phyloP scores from a whole-genome alignment of 108 stramenopile species.

The Nannochloropsis granulata region DNA sequence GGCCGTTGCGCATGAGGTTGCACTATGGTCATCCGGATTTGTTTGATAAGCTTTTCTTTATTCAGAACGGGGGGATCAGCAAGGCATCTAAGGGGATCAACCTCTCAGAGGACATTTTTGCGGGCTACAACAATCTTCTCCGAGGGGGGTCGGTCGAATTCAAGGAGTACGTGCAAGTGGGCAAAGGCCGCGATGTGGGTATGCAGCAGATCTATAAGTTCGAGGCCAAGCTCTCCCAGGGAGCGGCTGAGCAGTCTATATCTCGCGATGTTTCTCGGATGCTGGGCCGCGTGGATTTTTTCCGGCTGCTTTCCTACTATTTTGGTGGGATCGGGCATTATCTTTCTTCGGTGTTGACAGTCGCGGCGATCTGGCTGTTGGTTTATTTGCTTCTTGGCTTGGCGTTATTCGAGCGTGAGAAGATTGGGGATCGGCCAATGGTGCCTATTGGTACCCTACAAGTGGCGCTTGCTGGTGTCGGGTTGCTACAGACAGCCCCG shows the following conservation, averaged over 20 bases:
- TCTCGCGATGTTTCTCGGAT: constrained; percentile 88
- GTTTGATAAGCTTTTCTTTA: constrained; percentile 95
- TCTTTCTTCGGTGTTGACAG: constrained; percentile 78
- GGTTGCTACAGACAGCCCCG: constrained; percentile 88
- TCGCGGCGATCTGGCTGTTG: constrained; percentile 77
- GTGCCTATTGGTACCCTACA: constrained; percentile 88
- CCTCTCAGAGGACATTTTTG: constrained; percentile 94
- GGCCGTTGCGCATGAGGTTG: constrained; percentile 77
- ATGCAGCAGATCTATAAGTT: constrained; percentile 99
- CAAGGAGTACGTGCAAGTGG: constrained; percentile 90
- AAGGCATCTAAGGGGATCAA: constrained; percentile 97
- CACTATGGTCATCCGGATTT: constrained; percentile 98
- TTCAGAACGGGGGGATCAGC: constrained; percentile 84
- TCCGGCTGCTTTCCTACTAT: constrained; percentile 86
- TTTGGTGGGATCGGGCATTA: constrained; percentile 97
- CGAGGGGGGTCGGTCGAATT: constrained; percentile 76
- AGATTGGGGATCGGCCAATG: constrained; percentile 74
- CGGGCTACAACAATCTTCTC: constrained; percentile 82
- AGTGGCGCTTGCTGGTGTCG: constrained; percentile 75
- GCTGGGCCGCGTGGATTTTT: constrained; percentile 86
- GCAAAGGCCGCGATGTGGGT: constrained; percentile 96
- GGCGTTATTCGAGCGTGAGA: constrained; percentile 72
- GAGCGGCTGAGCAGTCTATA: constrained; percentile 91
- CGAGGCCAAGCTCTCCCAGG: constrained; percentile 96
- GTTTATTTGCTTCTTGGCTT: constrained; percentile 78